Evolutionary conservation across 202 grass and related monocot genomes (phyloP), one percentile per base, ranked within the genome.

Genomic region (Schoenoplectus triqueter): DNA sequence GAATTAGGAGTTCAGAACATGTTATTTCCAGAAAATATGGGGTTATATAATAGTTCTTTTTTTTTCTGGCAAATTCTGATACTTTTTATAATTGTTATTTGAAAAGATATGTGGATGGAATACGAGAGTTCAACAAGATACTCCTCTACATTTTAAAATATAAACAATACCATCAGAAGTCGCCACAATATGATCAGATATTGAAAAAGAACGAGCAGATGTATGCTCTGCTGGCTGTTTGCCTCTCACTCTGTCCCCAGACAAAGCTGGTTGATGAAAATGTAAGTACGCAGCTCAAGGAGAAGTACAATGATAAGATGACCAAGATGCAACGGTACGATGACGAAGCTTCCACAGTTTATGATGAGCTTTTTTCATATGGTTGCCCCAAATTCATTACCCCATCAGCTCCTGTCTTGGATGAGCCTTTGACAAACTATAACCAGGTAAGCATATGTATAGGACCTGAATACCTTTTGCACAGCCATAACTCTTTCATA

Each of bases 161-260:
- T 74, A 99, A 96, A 78, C 96, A 99, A 66, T 99, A 92, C 84
- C 93, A 99, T 70, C 93, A 95, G 78, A 99, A 96, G 64, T 96
- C 96, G 6, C 90, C 96, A 54, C 96, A 99, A 59, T 99, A 96
- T 82, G 96, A 99, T 77, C 96, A 99, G 82, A 90, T 99, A 84
- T 77, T 99, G 10, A 99, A 99, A 88, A 99, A 99, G 87, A 99
- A 99, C 54, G 96, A 99, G 85, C 96, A 99, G 86, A 99, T 99
- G 96, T 96, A 99, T 85, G 93, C 96, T 2, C 65, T 96, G 51
- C 84, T 99, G 78, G 93, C 96, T 86, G 89, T 99, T 76, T 99
- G 91, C 82, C 86, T 99, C 54, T 99, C 91, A 7, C 84, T 99
- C 45, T 99, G 93, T 72, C 93, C 96, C 2, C 96, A 99, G 82